Conservation (phyloP, 1,284 basidiomycete genomes). For the Ustilago cynodontis region DNA sequence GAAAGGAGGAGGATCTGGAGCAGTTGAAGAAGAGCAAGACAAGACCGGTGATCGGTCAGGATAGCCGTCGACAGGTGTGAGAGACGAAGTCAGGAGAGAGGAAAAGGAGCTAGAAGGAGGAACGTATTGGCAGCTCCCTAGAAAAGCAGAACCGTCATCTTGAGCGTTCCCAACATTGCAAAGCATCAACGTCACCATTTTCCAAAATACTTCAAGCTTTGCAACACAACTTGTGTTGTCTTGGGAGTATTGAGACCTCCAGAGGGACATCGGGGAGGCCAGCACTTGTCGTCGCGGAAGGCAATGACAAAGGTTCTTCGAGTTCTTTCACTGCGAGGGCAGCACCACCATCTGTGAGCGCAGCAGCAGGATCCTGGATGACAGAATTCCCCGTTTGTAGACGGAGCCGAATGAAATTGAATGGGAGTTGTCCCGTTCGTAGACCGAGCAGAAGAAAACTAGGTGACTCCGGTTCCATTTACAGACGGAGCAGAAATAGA, state of each 20-base stretch:
- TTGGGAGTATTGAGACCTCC: no score
- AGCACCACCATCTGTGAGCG: no score
- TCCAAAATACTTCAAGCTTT: not conserved
- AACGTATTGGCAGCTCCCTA: not conserved
- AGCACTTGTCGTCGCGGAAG: no score
- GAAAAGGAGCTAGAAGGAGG: not conserved
- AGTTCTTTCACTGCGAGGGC: no score
- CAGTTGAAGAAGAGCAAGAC: conserved; percentile 20
- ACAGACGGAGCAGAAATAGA: no score
- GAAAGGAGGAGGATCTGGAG: conserved; percentile 43
- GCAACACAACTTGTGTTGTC: not conserved
- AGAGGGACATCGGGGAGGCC: not conserved
- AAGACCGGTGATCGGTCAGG: conserved; percentile 44
- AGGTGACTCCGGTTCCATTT: no score
- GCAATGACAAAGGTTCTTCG: no score
- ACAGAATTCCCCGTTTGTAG: no score
- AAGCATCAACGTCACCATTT: conserved; percentile 21
- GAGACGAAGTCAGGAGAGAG: not conserved
- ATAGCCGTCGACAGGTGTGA: conserved; percentile 37
- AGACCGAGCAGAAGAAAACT: no score
- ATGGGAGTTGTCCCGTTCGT: no score
- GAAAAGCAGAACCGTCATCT: not conserved
- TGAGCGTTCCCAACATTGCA: not conserved
- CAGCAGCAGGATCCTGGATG: no score
- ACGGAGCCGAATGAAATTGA: no score